phyloP scores from a whole-genome alignment of 1,139 yeast species.

The Geotrichum citri-aurantii region DNA sequence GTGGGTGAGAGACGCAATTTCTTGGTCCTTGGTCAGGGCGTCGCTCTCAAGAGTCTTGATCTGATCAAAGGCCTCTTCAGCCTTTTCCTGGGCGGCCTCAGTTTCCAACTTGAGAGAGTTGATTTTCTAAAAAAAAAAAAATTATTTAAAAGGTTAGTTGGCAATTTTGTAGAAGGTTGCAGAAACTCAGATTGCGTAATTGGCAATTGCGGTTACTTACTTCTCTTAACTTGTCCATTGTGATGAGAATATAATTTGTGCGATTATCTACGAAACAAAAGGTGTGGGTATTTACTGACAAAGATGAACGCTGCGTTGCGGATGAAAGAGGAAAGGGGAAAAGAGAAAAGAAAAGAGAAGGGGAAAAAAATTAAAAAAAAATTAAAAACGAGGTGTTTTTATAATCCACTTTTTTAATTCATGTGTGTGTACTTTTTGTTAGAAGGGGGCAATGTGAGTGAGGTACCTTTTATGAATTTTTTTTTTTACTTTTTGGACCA shows the following conservation, averaged over 20 bases:
- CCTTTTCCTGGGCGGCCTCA: conserved; percentile 95
- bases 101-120: conserved; percentile 88
- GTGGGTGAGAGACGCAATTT: conserved; percentile 85
- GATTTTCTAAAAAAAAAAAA: conserved; percentile 53
- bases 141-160: conserved; percentile 13
- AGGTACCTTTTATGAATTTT: neutral
- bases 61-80: conserved; percentile 76
- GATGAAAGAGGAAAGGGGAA: neutral
- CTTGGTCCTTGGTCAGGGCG: conserved; percentile 86
- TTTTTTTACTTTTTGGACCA: no score
- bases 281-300: neutral
- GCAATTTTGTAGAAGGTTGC: conserved; percentile 1
- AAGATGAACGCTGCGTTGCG: neutral
- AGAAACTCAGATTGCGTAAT: neutral
- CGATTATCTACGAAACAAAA: neutral
- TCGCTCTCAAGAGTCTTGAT: conserved; percentile 92
- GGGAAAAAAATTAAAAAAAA: neutral
- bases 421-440: neutral
- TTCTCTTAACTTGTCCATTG: conserved; percentile 49
- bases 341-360: conserved; percentile 2
- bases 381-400: conserved; percentile 1
- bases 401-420: neutral
- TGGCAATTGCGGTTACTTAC: conserved; percentile 33
- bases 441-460: neutral
- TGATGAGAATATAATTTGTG: conserved; percentile 10